Base-by-base conservation (phyloP, 1,284 basidiomycete genomes). In the Boletus sp. region DNA sequence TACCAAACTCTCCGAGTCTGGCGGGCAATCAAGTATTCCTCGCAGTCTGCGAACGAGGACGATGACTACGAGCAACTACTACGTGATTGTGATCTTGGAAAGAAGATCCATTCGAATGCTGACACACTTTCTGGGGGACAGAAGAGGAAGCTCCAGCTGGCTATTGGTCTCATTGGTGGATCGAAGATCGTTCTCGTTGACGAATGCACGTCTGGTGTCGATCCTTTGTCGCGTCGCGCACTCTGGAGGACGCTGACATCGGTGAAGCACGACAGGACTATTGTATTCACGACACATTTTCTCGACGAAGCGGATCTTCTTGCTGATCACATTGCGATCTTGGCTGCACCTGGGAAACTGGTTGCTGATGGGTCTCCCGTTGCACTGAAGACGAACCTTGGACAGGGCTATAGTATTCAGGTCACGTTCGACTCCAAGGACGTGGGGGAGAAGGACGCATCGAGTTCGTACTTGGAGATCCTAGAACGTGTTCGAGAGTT, bases 221-320 rank as follows among this genome's bases (percentile, higher is more conserved):
- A 94, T 71, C 91, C 91, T 1, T 74, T 93, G 38, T 91, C 90
- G 52, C 80, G 91, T 51, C 80, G 91, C 49, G 87, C 91, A 1
- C 77, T 94, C 30, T 94, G 91, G 91, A 82, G 86, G 61, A 87
- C 88, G 1, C 73, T 93, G 53, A 87, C 82, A 7, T 81, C 84
- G 0, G 84, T 90, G 50, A 81, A 88, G n/a, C 78, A 87, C 35
- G 82, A 84, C 31, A 79, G 89, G 28, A 87, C 86, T 0, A 81
- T 90, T 44, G 76, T 91, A 11, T 85, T 90, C 67, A 90, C 88
- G 0, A 90, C 88, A 2, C 89, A 91, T 71, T 90, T 92, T 74
- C 79, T 93, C 6, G 91, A 94, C 65, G 91, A 94, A 75, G 90
- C 90, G 0, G 91, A 93, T 69, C 78, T 93, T 19, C 77, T 94